phyloP scores from a whole-genome alignment of 768 basidiomycete species.

The Tubosaeta sp. region DNA sequence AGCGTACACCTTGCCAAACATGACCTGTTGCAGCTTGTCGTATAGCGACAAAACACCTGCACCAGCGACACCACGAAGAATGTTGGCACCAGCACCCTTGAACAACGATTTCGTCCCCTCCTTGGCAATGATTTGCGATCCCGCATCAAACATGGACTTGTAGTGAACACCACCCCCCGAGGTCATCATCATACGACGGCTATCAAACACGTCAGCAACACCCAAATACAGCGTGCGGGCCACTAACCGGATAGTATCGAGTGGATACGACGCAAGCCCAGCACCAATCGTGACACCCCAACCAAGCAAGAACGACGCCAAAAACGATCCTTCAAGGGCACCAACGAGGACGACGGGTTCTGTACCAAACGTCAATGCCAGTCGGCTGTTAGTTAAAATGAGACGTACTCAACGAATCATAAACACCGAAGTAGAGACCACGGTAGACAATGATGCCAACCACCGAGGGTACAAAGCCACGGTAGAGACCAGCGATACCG shows the following conservation, averaged over 20 bases:
- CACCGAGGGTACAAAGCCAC: slow-evolving; percentile 98
- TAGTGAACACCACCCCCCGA: slow-evolving; percentile 94
- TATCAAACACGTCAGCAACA: slow-evolving; percentile 33
- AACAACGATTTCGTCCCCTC: slow-evolving; percentile 95
- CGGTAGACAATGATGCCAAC: slow-evolving; percentile 99
- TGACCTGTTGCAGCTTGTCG: slow-evolving; percentile 93
- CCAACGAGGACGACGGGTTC: slow-evolving; percentile 98
- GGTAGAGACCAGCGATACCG: slow-evolving; percentile 98
- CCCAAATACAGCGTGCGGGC: not conserved
- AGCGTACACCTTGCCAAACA: slow-evolving; percentile 99
- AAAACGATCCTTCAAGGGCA: slow-evolving; percentile 91
- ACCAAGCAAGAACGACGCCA: slow-evolving; percentile 94
- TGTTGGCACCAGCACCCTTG: slow-evolving; percentile 97
- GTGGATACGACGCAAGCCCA: slow-evolving; percentile 96
- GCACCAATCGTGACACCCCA: slow-evolving; percentile 99
- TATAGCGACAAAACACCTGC: slow-evolving; percentile 99
- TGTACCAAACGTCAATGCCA: slow-evolving; percentile 31
- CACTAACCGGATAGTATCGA: slow-evolving; percentile 79
- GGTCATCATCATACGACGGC: slow-evolving; percentile 99
- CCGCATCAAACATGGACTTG: slow-evolving; percentile 99
- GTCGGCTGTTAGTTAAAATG: slow-evolving; percentile 23
- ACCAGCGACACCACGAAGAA: slow-evolving; percentile 99
- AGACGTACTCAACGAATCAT: slow-evolving; percentile 85
- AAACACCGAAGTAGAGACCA: slow-evolving; percentile 99
- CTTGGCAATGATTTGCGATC: slow-evolving; percentile 89